Conservation (phyloP, 23 red algal genomes). For the Gracilaria domingensis region DNA sequence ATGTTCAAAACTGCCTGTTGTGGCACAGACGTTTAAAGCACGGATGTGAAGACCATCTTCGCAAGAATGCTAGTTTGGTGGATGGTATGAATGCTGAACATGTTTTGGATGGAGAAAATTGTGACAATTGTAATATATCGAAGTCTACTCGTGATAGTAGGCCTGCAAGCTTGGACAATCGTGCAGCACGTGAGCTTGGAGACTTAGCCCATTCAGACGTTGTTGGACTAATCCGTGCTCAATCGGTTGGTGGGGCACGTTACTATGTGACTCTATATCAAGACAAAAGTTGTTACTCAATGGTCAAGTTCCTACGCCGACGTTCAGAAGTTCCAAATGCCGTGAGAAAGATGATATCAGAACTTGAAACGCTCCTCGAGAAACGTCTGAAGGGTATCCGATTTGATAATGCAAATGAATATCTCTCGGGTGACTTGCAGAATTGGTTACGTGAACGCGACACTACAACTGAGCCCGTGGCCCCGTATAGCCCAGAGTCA, state of each 20-base stretch:
- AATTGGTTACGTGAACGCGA: no score
- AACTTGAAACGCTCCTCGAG: slow-evolving; percentile 9
- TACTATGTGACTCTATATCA: slow-evolving; percentile 41
- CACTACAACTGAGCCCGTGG: no score
- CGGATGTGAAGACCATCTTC: background rate
- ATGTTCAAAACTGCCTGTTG: background rate
- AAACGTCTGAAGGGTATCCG: no score
- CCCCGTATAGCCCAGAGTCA: no score
- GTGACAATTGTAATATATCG: slow-evolving; percentile 35
- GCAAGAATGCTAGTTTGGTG: background rate
- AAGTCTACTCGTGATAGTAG: background rate
- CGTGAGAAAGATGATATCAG: slow-evolving; percentile 27
- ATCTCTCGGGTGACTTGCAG: background rate
- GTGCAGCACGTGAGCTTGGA: background rate
- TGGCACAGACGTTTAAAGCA: slow-evolving; percentile 1
- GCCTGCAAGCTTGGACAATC: background rate
- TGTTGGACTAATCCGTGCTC: background rate
- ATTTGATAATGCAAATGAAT: no score
- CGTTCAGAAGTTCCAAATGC: slow-evolving; percentile 17
- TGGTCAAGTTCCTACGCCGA: slow-evolving; percentile 11
- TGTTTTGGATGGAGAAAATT: background rate
- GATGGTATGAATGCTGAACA: slow-evolving; percentile 4
- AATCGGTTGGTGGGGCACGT: background rate
- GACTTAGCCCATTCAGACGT: slow-evolving; percentile 14
- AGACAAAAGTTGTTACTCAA: slow-evolving; percentile 5